Conservation (phyloP, 345 rosid genomes). For the Populus nigra region DNA sequence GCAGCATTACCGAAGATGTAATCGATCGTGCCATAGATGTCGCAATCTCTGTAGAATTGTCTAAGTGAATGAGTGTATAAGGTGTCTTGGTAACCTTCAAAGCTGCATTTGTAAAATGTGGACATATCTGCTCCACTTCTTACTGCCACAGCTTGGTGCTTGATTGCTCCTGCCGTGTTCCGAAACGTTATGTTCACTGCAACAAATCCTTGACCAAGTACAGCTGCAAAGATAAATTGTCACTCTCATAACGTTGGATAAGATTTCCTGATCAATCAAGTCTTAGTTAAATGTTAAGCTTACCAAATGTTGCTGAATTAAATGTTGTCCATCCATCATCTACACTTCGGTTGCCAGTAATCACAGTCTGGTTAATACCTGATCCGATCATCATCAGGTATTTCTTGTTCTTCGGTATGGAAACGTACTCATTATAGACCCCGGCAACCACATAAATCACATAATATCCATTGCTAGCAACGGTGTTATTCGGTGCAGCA, state of each 20-base stretch:
- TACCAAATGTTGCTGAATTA: conserved; percentile 58
- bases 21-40: conserved; percentile 55
- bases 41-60: conserved; percentile 53
- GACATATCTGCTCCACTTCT: conserved; percentile 53
- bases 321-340: conserved; percentile 52
- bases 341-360: conserved; percentile 49
- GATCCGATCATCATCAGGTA: conserved; percentile 54
- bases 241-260: too few relatives aligned
- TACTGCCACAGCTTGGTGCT: conserved; percentile 57
- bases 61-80: conserved; percentile 50
- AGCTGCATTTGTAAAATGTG: conserved; percentile 32
- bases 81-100: conserved; percentile 60
- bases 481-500: conserved; percentile 42
- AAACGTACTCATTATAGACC: conserved; percentile 49
- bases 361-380: conserved; percentile 48
- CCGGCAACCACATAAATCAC: conserved; percentile 46
- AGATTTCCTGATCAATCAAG: too few relatives aligned
- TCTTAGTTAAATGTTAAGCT: background rate
- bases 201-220: conserved; percentile 42
- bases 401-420: conserved; percentile 36
- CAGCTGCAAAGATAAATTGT: conserved; percentile 24
- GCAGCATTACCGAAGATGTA: conserved; percentile 53
- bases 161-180: conserved; percentile 55
- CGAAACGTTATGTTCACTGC: conserved; percentile 49
- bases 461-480: conserved; percentile 27